Evolutionary conservation across 495 filamentous ascomycete genomes (phyloP), one percentile per base, ranked within the genome.

Genomic region (Hypoxylon fragiforme): DNA sequence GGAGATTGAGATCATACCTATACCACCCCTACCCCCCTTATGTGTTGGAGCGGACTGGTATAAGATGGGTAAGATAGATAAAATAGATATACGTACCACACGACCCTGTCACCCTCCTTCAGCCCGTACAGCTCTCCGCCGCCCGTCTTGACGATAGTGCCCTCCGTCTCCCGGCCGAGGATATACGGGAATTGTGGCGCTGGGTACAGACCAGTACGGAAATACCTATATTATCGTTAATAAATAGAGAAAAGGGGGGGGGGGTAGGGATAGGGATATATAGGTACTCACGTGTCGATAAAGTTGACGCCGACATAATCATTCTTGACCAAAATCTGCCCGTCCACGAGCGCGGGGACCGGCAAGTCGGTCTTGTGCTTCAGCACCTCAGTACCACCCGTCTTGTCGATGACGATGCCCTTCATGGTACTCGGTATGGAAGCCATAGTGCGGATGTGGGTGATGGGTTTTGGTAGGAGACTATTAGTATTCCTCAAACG

Each of bases 241-340:
- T 62, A 11, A 39, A 24, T 19, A n/a, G n/a, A n/a, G n/a, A n/a
- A n/a, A n/a, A n/a, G n/a, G n/a, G n/a, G n/a, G n/a, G n/a, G n/a
- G n/a, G n/a, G n/a, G n/a, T n/a, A n/a, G n/a, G n/a, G n/a, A n/a
- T n/a, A n/a, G n/a, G n/a, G n/a, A n/a, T n/a, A n/a, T n/a, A n/a
- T n/a, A n/a, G n/a, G n/a, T n/a, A n/a, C 74, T 46, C 73, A 85
- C 80, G 79, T 89, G 64, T 89, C 87, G 67, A 97, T 96, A 72
- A 84, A 97, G 71, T 97, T 96, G 45, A 97, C 75, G 13, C 92
- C 92, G 36, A 89, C 80, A 39, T 83, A 88, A 47, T 89, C 83
- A 66, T 97, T 97, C 70, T 89, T 88, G 38, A 97, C 82, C 2
- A 97, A 80, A 21, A 97, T 54, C 50, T 97, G 78, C 38, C 84